Evolutionary conservation across 805 yeast species (phyloP), one percentile per base, ranked within the genome.

Genomic region (Yueomyces sp.): DNA sequence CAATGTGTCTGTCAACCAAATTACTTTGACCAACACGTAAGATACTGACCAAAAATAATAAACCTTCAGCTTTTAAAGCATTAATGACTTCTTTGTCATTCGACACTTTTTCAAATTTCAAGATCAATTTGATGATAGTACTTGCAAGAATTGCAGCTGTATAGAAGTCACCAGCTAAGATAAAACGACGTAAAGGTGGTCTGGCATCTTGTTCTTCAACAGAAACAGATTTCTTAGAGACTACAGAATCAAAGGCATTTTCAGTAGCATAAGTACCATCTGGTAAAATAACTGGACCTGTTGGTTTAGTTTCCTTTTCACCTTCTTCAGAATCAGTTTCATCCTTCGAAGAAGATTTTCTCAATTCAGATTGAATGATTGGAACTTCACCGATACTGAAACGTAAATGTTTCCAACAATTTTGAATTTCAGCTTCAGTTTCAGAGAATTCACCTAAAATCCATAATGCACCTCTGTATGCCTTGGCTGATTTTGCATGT

Each of bases 191-290:
- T 52, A 94, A 68, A 40, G 94, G 85, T 30, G 88, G 85, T 51
- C 70, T 72, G 12, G 63, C 60, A n/a, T 71, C 67, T 26, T 67
- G 66, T 43, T 67, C 67, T 30, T 65, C 66, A 8, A 72, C 59
- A 4, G 84, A 77, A 45, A 81, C 65, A 0, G 95, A 92, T 49
- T 78, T 77, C 60, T 85, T 94, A 28, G 92, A 79, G 28, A 95
- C 95, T 60, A 84, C 85, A 1, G 95, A 83, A 49, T 96, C 96
- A 63, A 67, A 68, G 4, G 77, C 66, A 12, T 82, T 82, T 65
- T 92, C 98, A 38, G 96, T 85, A 30, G 98, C 98, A 64, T 92
- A 92, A 0, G 99, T 92, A 53, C 99, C 99, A 66, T 92, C 99
- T n/a, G 98, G 95, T 51, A 92, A 72, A 46, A 92, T 81, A 47